These are phyloP conservation scores for Xerocomellus dryophilus DNA, from an alignment of 768 basidiomycete species.

Conservation along the genomic window DNA sequence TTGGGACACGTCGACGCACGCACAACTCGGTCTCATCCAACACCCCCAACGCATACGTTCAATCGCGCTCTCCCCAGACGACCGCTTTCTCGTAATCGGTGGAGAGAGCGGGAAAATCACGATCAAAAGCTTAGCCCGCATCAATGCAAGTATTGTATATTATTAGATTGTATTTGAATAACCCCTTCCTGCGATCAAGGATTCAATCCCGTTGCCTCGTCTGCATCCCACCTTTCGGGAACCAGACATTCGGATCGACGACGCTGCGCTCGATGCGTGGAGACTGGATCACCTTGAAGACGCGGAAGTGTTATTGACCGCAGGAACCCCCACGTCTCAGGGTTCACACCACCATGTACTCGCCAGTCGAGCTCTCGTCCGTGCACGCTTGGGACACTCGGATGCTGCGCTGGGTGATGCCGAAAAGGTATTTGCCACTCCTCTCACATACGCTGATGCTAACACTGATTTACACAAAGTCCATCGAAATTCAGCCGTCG, in stretches of 20 bases:
- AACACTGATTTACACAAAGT: neutral
- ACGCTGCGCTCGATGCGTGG: conserved; percentile 1
- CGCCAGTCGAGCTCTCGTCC: conserved; percentile 6
- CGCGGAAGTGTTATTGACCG: neutral
- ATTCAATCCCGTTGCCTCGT: neutral
- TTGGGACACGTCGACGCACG: neutral
- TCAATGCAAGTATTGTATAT: neutral
- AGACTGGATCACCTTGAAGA: neutral
- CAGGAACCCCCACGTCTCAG: neutral
- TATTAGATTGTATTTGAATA: neutral
- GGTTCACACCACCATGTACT: neutral
- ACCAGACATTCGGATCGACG: neutral
- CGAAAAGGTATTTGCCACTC: neutral
- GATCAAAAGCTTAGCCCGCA: neutral
- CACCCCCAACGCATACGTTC: neutral
- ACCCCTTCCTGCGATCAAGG: neutral
- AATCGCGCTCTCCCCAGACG: neutral
- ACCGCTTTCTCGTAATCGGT: neutral
- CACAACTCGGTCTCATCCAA: neutral
- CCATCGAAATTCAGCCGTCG: neutral
- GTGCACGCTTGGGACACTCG: neutral
- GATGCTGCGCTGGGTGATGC: conserved; percentile 2
- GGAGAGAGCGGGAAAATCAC: neutral
- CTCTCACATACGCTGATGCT: neutral
- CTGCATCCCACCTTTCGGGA: neutral